Conservation (phyloP, 2,329 filamentous ascomycete species). For the Botryosphaeria agaves region DNA sequence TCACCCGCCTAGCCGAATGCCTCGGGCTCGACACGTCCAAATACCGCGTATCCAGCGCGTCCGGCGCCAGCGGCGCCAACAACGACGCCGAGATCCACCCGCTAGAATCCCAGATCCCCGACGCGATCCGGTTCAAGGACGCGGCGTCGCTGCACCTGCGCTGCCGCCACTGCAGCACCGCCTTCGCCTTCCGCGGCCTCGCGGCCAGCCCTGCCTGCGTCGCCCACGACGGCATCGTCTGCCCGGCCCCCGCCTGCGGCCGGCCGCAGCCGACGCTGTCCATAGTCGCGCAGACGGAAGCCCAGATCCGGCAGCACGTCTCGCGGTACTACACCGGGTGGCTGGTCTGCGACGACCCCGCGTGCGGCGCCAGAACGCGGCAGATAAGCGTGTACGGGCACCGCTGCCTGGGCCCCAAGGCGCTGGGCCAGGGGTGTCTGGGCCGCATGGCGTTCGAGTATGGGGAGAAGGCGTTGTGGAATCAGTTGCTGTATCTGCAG, state of each 20-base stretch:
- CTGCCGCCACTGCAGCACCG: constrained; percentile 63
- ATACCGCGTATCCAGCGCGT: constrained; percentile 54
- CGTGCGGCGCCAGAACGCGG: constrained; percentile 72
- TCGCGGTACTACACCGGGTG: constrained; percentile 83
- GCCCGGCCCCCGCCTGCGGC: constrained; percentile 45
- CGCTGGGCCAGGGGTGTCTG: constrained; percentile 66
- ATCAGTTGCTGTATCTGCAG: constrained; percentile 79
- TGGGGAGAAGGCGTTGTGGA: constrained; percentile 80
- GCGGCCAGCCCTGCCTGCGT: constrained; percentile 36
- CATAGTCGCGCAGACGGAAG: constrained; percentile 73
- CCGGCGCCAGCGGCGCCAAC: constrained; percentile 27
- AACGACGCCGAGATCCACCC: constrained; percentile 54
- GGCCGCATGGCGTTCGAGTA: constrained; percentile 83
- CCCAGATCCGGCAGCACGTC: constrained; percentile 61
- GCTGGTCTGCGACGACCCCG: constrained; percentile 77
- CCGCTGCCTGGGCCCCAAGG: constrained; percentile 73
- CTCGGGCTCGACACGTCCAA: constrained; percentile 80
- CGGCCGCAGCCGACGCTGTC: constrained; percentile 50
- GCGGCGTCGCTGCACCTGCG: constrained; percentile 60
- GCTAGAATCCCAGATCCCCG: constrained; percentile 85
- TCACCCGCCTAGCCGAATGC: constrained; percentile 77
- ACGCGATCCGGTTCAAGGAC: constrained; percentile 74
- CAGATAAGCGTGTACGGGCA: constrained; percentile 89
- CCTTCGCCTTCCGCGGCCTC: constrained; percentile 63
- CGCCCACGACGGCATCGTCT: constrained; percentile 58